Percentiles rank a stretch among this genome's conserved stretches.
phyloP scores from a whole-genome alignment of 2,329 filamentous ascomycete species.

The Alternaria sp. region DNA sequence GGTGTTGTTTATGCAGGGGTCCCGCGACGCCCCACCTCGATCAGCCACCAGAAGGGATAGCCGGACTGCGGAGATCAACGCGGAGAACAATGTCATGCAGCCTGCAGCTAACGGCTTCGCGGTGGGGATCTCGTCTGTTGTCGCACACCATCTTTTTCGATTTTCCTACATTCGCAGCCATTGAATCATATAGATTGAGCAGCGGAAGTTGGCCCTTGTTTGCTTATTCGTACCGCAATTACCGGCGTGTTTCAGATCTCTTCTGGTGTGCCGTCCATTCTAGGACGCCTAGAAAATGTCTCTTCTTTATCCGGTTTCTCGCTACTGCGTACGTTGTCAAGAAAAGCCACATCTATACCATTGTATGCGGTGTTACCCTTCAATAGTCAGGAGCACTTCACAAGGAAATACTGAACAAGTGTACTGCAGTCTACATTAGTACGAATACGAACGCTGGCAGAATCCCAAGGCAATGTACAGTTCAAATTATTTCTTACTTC shows the following conservation, averaged over 20 bases:
- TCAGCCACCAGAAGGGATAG: slow-evolving; percentile 9
- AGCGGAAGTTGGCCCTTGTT: neutral
- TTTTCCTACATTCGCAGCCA: neutral
- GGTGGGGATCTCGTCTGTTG: neutral
- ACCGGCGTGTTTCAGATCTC: slow-evolving; percentile 13
- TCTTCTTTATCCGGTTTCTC: neutral
- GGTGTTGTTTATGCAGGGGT: slow-evolving; percentile 15
- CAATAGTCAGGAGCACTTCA: too few species aligned
- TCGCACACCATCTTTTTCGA: neutral
- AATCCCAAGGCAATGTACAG: too few species aligned
- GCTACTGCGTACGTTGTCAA: neutral
- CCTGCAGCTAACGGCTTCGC: slow-evolving; percentile 8
- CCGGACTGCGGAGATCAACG: slow-evolving; percentile 18
- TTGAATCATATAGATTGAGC: neutral
- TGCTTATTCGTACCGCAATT: neutral
- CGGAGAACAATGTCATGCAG: slow-evolving; percentile 12
- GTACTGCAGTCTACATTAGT: too few species aligned
- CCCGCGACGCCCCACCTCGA: slow-evolving; percentile 12
- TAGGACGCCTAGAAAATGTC: neutral
- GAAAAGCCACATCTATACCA: neutral
- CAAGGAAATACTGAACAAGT: too few species aligned
- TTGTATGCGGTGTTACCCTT: too few species aligned
- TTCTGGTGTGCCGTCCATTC: neutral
- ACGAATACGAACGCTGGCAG: too few species aligned
- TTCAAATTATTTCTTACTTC: too few species aligned